These are phyloP conservation scores for Pleurotus platypus DNA, from an alignment of 768 basidiomycete genomes.

Conservation along the genomic window DNA sequence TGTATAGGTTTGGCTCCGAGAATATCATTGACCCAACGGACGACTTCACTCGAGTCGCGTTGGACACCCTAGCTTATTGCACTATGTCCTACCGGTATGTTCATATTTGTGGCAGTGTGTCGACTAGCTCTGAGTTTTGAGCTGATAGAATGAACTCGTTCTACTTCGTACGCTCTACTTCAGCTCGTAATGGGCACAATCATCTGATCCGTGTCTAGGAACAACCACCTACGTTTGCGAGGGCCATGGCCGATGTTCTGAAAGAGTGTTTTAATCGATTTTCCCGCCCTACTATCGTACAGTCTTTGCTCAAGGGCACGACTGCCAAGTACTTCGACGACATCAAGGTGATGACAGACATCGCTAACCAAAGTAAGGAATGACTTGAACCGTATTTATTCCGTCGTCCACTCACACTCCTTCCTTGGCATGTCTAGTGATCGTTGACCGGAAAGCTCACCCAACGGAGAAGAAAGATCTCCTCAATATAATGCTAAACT, in stretches of 20 bases:
- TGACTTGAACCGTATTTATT: too few species aligned
- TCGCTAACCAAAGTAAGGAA: slow-evolving; percentile 34
- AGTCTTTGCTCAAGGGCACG: slow-evolving; percentile 28
- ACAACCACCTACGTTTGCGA: slow-evolving; percentile 32
- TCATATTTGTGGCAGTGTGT: not conserved
- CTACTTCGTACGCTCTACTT: slow-evolving; percentile 28
- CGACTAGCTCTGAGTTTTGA: not conserved
- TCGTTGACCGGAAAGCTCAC: slow-evolving; percentile 32
- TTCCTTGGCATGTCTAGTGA: slow-evolving; percentile 21
- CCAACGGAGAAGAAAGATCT: slow-evolving; percentile 39
- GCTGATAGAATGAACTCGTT: slow-evolving; percentile 39
- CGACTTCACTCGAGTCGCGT: slow-evolving; percentile 44
- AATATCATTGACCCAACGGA: slow-evolving; percentile 37
- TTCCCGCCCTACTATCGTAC: slow-evolving; percentile 29
- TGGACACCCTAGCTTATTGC: slow-evolving; percentile 44
- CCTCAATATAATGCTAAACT: slow-evolving; percentile 41
- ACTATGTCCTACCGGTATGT: slow-evolving; percentile 36
- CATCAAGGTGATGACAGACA: slow-evolving; percentile 35
- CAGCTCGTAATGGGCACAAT: not conserved
- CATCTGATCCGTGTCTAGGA: slow-evolving; percentile 16
- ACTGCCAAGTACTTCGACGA: slow-evolving; percentile 37
- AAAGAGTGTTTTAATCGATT: slow-evolving; percentile 31
- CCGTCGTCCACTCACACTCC: too few species aligned
- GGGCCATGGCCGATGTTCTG: slow-evolving; percentile 39
- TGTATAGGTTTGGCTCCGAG: slow-evolving; percentile 36